Base-by-base conservation (phyloP, 306 rosid species). In the Malus asiatica region DNA sequence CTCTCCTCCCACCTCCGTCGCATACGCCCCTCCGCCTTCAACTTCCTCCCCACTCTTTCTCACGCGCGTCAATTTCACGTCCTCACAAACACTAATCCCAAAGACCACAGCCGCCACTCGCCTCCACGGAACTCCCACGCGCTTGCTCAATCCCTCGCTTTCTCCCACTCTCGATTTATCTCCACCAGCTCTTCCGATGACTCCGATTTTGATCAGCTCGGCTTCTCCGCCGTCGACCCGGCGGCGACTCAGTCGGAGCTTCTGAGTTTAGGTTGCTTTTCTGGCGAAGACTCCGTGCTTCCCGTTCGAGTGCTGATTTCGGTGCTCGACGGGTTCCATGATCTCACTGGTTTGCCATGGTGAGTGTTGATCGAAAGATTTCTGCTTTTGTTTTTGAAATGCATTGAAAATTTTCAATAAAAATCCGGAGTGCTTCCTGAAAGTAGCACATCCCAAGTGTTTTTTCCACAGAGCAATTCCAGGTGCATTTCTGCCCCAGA, bases 291-390 rank as follows among this genome's bases (percentile, higher is more conserved):
- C 8, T 75, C 68, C 33, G 30, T 61, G 83, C 78, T 86, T 52
- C 97, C 95, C 12, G 79, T 90, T 76, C 88, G 84, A 61, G 77
- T 66, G 9, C 48, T 90, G 72, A 83, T 88, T 75, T 84, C 81
- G 57, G 46, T 90, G 68, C 96, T 95, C 27, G 97, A 90, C 51
- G 91, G 86, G 11, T 81, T 73, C 63, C 97, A 95, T 52, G 92
- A 92, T 19, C 66, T 89, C 53, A 88, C 97, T 79, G 93, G 96
- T 81, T 70, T 89, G 55, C 98, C 97, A 32, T 95, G 97, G 98
- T 95, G 78, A 87, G 81, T 38, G 13, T 61, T 71, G 44, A 32
- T 30, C 33, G 45, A 42, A 42, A 2, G 22, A 32, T 63, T 63
- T 29, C 18, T 30, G 12, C 32, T 15, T 63, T 30, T 20, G 7